Conservation (phyloP, 805 yeast genomes). For the Alloascoidea africana region DNA sequence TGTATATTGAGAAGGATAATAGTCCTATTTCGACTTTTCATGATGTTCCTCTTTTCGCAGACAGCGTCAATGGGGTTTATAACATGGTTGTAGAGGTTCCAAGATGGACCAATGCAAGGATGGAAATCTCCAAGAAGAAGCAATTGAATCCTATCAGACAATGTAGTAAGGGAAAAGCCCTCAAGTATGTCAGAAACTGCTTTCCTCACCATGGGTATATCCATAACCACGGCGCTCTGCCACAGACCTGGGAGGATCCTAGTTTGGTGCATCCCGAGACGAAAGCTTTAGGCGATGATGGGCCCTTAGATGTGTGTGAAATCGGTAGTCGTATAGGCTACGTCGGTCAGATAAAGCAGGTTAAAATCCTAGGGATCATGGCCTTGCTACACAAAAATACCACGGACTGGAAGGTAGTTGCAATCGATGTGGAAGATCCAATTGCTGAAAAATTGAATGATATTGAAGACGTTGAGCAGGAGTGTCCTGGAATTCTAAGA, state of each 20-base stretch:
- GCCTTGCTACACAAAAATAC: slow-evolving; percentile 96
- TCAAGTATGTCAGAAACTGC: slow-evolving; percentile 91
- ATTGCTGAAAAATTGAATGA: slow-evolving; percentile 77
- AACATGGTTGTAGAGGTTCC: slow-evolving; percentile 24
- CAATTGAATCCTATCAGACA: slow-evolving; percentile 68
- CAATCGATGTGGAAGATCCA: slow-evolving; percentile 77
- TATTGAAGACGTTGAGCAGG: slow-evolving; percentile 78
- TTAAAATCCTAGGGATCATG: slow-evolving; percentile 86
- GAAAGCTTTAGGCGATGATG: slow-evolving; percentile 71
- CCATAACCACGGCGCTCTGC: slow-evolving; percentile 97
- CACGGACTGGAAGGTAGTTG: slow-evolving; percentile 94
- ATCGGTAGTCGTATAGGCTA: slow-evolving; percentile 48
- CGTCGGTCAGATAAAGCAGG: slow-evolving; percentile 69
- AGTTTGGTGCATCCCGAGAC: slow-evolving; percentile 29
- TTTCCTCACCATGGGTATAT: slow-evolving; percentile 99
- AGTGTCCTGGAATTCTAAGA: slow-evolving; percentile 85
- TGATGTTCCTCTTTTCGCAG: slow-evolving; percentile 84
- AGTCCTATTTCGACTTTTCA: slow-evolving; percentile 94
- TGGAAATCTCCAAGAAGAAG: slow-evolving; percentile 48
- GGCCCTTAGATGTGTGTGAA: slow-evolving; percentile 90
- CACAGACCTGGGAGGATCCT: slow-evolving; percentile 99
- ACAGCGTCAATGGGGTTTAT: slow-evolving; percentile 75
- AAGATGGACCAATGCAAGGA: slow-evolving; percentile 64
- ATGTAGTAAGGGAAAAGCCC: slow-evolving; percentile 60
- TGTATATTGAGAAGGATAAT: slow-evolving; percentile 84